Percentiles rank a stretch among this genome's conserved stretches.
Conservation (phyloP, 2,329 filamentous ascomycete genomes). For the Trichoderma sp. region DNA sequence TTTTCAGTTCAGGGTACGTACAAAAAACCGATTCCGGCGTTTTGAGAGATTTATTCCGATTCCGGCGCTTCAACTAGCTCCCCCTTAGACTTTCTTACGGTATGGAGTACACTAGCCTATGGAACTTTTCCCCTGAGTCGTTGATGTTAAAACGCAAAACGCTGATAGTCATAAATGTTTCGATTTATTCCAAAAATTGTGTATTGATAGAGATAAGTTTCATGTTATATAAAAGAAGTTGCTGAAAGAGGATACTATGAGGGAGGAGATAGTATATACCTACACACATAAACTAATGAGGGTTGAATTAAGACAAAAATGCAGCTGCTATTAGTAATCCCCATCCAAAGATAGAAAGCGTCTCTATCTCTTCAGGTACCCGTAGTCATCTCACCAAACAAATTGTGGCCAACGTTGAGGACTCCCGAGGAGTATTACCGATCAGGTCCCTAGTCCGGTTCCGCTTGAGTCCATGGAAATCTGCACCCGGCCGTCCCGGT, state of each 20-base stretch:
- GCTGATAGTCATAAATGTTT: background rate
- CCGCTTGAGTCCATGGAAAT: background rate
- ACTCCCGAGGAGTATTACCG: background rate
- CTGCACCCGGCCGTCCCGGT: background rate
- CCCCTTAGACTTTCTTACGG: background rate
- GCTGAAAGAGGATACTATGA: background rate
- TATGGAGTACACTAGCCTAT: background rate
- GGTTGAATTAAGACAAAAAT: background rate
- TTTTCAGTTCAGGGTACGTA: background rate
- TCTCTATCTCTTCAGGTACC: background rate
- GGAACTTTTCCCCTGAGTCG: background rate
- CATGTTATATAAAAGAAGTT: background rate
- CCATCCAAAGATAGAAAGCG: background rate
- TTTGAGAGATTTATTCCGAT: background rate
- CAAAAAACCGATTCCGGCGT: background rate
- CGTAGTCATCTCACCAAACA: background rate
- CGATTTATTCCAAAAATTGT: background rate
- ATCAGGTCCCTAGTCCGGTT: background rate
- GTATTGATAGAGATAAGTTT: background rate
- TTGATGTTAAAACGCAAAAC: background rate
- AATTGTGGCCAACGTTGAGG: background rate
- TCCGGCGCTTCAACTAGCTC: background rate
- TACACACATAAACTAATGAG: background rate
- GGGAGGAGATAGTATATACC: background rate
- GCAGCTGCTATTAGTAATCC: background rate